Evolutionary conservation across 305 asterid genomes (phyloP).

Genomic region (Withania somnifera): DNA sequence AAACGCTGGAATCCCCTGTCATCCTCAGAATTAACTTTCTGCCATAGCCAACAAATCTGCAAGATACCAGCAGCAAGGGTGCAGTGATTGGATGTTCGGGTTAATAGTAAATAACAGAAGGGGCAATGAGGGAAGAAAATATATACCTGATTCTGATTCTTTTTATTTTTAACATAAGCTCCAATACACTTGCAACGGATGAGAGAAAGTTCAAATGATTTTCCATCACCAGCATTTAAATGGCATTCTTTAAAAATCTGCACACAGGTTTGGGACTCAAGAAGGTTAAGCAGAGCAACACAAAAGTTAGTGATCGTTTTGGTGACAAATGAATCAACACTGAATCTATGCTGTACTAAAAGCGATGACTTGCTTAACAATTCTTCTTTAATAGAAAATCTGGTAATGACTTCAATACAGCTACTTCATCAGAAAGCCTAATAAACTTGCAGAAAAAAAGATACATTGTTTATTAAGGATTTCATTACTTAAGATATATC

Average conservation of each 20-base stretch:
- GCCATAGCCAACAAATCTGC: constrained; percentile 96
- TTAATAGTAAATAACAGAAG: neutral
- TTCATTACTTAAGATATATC: neutral
- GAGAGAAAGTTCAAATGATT: constrained; percentile 65
- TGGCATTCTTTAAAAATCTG: constrained; percentile 77
- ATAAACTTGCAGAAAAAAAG: neutral
- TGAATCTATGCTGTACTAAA: neutral
- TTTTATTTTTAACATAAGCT: constrained; percentile 82
- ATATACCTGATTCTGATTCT: constrained; percentile 83
- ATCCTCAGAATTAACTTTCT: constrained; percentile 67
- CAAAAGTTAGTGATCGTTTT: neutral
- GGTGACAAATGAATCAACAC: neutral
- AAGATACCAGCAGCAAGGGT: neutral
- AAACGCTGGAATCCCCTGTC: constrained; percentile 85
- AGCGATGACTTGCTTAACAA: neutral
- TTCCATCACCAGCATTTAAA: constrained; percentile 34
- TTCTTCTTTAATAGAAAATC: neutral
- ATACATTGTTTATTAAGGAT: neutral
- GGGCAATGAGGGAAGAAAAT: neutral
- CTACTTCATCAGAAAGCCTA: neutral
- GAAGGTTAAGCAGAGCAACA: neutral
- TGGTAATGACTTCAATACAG: neutral
- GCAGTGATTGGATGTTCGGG: neutral
- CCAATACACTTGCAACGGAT: constrained; percentile 84
- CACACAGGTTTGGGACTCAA: neutral